Percentiles rank a stretch among this genome's conserved stretches.
phyloP scores from a whole-genome alignment of 768 basidiomycete genomes.

The Lactarius trivialis region DNA sequence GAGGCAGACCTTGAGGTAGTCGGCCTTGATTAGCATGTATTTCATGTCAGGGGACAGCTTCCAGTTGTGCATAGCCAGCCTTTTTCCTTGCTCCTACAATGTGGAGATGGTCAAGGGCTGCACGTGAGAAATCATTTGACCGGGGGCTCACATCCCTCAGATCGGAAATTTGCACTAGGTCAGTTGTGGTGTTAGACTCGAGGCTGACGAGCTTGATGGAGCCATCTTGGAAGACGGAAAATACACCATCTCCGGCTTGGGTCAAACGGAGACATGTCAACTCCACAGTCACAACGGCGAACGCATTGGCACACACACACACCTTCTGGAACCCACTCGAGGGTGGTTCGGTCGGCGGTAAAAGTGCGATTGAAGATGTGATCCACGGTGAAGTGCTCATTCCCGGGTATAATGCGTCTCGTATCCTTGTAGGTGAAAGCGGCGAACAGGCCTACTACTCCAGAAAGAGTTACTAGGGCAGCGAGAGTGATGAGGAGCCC shows the following conservation, averaged over 20 bases:
- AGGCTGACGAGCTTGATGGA: slow-evolving; percentile 78
- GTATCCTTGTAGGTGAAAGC: slow-evolving; percentile 64
- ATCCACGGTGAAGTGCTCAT: slow-evolving; percentile 72
- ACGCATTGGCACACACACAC: slow-evolving; percentile 23
- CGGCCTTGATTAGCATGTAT: slow-evolving; percentile 75
- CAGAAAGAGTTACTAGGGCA: slow-evolving; percentile 54
- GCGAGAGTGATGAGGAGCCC: slow-evolving; percentile 57
- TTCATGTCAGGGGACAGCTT: slow-evolving; percentile 87
- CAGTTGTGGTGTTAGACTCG: slow-evolving; percentile 59
- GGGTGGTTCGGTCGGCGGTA: slow-evolving; percentile 32
- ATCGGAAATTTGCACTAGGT: slow-evolving; percentile 51
- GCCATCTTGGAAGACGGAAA: slow-evolving; percentile 53
- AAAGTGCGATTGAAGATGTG: slow-evolving; percentile 94
- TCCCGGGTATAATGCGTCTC: slow-evolving; percentile 46
- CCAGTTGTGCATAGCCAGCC: slow-evolving; percentile 55
- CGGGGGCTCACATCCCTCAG: slow-evolving; percentile 53
- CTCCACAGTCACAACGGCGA: slow-evolving; percentile 6
- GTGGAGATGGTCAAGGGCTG: slow-evolving; percentile 16
- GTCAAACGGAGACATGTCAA: slow-evolving; percentile 5
- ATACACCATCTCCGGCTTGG: slow-evolving; percentile 91
- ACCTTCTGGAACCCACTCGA: slow-evolving; percentile 95
- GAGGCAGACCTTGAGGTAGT: slow-evolving; percentile 57
- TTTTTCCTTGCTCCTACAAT: slow-evolving; percentile 47
- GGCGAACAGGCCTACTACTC: slow-evolving; percentile 69
- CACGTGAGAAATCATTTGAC: background rate